Evolutionary conservation across 495 filamentous ascomycete species (phyloP).

Genomic region (Penicillium nucicola): DNA sequence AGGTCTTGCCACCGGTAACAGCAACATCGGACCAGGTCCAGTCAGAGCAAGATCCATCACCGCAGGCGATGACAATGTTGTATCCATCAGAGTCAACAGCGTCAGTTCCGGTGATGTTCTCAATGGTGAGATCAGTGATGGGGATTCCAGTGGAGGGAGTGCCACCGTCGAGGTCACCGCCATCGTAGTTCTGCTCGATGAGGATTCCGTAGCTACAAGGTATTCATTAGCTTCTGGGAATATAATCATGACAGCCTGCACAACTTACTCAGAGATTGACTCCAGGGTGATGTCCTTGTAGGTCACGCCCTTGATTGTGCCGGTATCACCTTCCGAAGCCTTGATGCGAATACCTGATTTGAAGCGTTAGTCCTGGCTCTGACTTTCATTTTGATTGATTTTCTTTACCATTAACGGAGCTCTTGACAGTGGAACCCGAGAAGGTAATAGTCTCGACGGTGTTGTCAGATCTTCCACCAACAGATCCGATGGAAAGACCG

Average conservation of each 20-base stretch:
- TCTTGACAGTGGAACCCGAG: conserved; percentile 15
- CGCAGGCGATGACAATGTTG: conserved; percentile 53
- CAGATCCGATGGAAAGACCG: conserved; percentile 59
- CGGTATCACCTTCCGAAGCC: conserved; percentile 21
- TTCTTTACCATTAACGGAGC: conserved; percentile 7
- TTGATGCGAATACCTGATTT: conserved; percentile 29
- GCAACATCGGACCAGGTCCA: conserved; percentile 46
- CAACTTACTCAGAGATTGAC: conserved; percentile 18
- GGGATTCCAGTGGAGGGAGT: conserved; percentile 54
- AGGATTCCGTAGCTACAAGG: conserved; percentile 51
- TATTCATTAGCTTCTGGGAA: not conserved
- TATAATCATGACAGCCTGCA: not conserved
- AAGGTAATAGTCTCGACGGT: conserved; percentile 47
- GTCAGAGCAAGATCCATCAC: conserved; percentile 30
- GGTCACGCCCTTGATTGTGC: conserved; percentile 19
- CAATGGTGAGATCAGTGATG: conserved; percentile 51
- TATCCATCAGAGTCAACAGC: conserved; percentile 36
- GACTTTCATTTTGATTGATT: no score
- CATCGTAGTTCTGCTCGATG: conserved; percentile 63
- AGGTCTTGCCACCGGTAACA: conserved; percentile 49
- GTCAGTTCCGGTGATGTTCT: conserved; percentile 41
- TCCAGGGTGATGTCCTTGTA: conserved; percentile 22
- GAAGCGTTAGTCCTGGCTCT: not conserved
- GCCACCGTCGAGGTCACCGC: conserved; percentile 47
- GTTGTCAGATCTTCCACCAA: conserved; percentile 58